Evolutionary conservation across 129 eudicot species (phyloP).

Genomic region (Pseudognaphalium luteoalbum): DNA sequence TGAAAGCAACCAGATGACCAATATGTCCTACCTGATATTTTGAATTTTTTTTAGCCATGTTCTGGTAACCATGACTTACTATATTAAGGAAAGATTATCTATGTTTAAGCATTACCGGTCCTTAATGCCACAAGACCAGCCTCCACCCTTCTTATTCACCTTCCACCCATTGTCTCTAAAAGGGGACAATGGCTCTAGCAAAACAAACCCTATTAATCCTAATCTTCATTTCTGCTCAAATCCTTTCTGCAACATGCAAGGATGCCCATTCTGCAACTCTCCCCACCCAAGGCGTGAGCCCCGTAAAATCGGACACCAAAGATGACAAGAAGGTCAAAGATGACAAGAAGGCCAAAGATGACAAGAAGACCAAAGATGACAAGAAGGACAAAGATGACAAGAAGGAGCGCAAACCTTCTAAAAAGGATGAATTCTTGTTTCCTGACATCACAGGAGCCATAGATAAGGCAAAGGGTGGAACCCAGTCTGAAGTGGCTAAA

Average conservation of each 20-base stretch:
- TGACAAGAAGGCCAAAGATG: not conserved
- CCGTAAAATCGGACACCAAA: not conserved
- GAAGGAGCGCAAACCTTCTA: not conserved
- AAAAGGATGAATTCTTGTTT: not conserved
- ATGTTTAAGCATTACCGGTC: slow-evolving; percentile 35
- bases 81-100: slow-evolving; percentile 29
- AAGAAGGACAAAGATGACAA: not conserved
- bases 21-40: not conserved
- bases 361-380: not conserved
- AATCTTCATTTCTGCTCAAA: slow-evolving; percentile 20
- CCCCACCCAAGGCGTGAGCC: not conserved
- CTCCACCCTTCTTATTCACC: not conserved
- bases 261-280: slow-evolving; percentile 18
- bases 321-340: not conserved
- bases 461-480: not conserved
- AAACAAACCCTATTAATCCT: slow-evolving; percentile 23
- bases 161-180: slow-evolving; percentile 27
- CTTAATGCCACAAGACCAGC: slow-evolving; percentile 25
- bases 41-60: not conserved
- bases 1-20: not conserved
- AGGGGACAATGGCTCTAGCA: slow-evolving; percentile 48
- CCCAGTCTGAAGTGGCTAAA: slow-evolving; percentile 15
- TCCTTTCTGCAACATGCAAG: slow-evolving; percentile 28
- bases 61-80: slow-evolving; percentile 21
- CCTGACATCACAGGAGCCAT: not conserved